Evolutionary conservation across 106 monocot species (phyloP).

Genomic region (Platanthera guangdongensis): DNA sequence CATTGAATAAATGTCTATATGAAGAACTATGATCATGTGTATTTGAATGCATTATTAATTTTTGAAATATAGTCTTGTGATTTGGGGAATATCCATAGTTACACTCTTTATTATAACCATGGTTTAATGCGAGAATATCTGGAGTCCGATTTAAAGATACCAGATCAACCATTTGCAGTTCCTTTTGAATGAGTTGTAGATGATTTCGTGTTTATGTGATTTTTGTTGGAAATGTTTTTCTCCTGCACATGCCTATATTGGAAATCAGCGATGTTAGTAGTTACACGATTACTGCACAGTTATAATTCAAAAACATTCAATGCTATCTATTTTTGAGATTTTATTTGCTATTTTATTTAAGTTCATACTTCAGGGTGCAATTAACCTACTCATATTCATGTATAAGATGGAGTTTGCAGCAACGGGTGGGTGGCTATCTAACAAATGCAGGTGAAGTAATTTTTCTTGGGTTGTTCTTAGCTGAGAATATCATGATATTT

Average conservation of each 20-base stretch:
- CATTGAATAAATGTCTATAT: too few relatives aligned
- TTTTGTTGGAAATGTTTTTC: slow-evolving; percentile 97
- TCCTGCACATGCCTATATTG: slow-evolving; percentile 93
- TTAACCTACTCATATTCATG: slow-evolving; percentile 72
- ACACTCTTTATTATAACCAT: too few relatives aligned
- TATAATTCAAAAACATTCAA: not conserved
- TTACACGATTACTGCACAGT: not conserved
- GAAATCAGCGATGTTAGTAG: slow-evolving; percentile 85
- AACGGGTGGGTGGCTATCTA: slow-evolving; percentile 93
- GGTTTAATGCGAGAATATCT: slow-evolving; percentile 94
- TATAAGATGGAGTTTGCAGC: slow-evolving; percentile 70
- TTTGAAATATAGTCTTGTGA: too few relatives aligned
- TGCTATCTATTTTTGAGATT: not conserved
- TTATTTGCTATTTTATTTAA: not conserved
- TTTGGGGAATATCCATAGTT: too few relatives aligned
- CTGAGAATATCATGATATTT: not conserved
- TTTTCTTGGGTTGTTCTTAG: slow-evolving; percentile 12
- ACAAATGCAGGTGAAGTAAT: slow-evolving; percentile 91
- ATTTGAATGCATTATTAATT: too few relatives aligned
- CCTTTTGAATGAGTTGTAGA: slow-evolving; percentile 79
- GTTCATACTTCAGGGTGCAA: slow-evolving; percentile 64
- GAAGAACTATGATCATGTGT: too few relatives aligned
- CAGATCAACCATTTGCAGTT: slow-evolving; percentile 61
- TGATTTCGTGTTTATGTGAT: slow-evolving; percentile 96
- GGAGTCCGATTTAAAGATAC: slow-evolving; percentile 71